phyloP scores from a whole-genome alignment of 1,139 yeast species.

The Pichia sp. region DNA sequence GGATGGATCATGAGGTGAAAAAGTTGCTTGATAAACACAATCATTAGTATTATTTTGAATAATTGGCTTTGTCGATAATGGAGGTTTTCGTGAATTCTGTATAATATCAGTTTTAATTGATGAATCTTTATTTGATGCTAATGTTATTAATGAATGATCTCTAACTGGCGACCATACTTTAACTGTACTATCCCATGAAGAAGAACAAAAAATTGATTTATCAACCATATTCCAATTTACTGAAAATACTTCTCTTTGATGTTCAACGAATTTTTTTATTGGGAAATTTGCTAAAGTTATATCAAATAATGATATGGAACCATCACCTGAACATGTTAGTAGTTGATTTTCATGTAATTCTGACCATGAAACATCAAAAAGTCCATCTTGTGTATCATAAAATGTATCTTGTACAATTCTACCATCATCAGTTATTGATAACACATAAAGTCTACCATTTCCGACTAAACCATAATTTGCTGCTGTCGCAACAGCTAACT shows the following conservation, averaged over 20 bases:
- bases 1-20: slow-evolving; percentile 81
- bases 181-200: slow-evolving; percentile 91
- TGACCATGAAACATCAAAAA: slow-evolving; percentile 86
- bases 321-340: slow-evolving; percentile 84
- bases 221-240: slow-evolving; percentile 84
- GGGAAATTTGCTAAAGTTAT: slow-evolving; percentile 63
- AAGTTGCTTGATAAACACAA: slow-evolving; percentile 74
- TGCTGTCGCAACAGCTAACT: slow-evolving; percentile 82
- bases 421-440: slow-evolving; percentile 67
- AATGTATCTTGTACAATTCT: slow-evolving; percentile 45
- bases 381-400: slow-evolving; percentile 91
- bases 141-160: slow-evolving; percentile 52
- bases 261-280: slow-evolving; percentile 71
- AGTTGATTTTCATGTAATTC: slow-evolving; percentile 86
- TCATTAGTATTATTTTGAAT: slow-evolving; percentile 33
- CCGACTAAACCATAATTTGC: slow-evolving; percentile 95
- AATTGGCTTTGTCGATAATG: slow-evolving; percentile 24
- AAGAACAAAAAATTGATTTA: slow-evolving; percentile 62
- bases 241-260: slow-evolving; percentile 77
- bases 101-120: slow-evolving; percentile 27
- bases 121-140: slow-evolving; percentile 37
- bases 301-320: slow-evolving; percentile 78
- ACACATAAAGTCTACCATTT: slow-evolving; percentile 71
- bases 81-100: slow-evolving; percentile 15
- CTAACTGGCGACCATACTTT: slow-evolving; percentile 68